Evolutionary conservation across 768 basidiomycete species (phyloP), one percentile per base, ranked within the genome.

Genomic region (Mrakia blollopis): DNA sequence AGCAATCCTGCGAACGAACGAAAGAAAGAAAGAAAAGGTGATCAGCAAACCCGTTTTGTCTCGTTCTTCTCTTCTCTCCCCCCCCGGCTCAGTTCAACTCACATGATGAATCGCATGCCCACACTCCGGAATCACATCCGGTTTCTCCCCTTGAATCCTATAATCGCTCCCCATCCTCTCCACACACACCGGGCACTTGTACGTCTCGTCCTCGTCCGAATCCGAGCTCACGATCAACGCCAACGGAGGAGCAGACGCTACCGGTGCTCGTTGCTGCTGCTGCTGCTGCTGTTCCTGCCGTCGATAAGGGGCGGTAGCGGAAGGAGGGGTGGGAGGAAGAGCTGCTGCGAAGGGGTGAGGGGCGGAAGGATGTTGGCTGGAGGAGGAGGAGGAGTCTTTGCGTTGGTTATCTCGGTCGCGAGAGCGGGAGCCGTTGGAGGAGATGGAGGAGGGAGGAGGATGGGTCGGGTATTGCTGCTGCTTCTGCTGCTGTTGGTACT

Each of bases 81-180:
- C 11, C 39, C 39, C 39, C 39, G 39, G n/a, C n/a, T n/a, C n/a
- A n/a, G n/a, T n/a, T n/a, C n/a, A n/a, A 77, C 81, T 79, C 73
- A 82, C 93, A 86, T 94, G 91, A 85, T 98, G 97, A n/a, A 99
- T 89, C 50, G 93, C 91, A 85, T 99, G 97, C 52, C 97, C 95
- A 80, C 97, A 99, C 82, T 95, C 93, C 41, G 97, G 96, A 65
- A 97, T 91, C 79, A 99, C 91, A 82, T 98, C 95, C 11, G 96
- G 93, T 82, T 95, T 98, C 86, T 99, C 97, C 13, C 97, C 97
- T 0, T 93, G 92, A 21, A 99, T 85, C 78, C 94, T 88, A 85
- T 94, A 97, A 84, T 90, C 91, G 84, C 94, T 94, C 82, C 91
- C 91, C 82, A 99, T 88, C 1, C 93, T 92, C 81, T 98, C 96